Percentiles rank a stretch among this genome's conserved stretches.
phyloP scores from a whole-genome alignment of 2,329 filamentous ascomycete genomes.

The Ophiocordyceps camponoti-floridani region DNA sequence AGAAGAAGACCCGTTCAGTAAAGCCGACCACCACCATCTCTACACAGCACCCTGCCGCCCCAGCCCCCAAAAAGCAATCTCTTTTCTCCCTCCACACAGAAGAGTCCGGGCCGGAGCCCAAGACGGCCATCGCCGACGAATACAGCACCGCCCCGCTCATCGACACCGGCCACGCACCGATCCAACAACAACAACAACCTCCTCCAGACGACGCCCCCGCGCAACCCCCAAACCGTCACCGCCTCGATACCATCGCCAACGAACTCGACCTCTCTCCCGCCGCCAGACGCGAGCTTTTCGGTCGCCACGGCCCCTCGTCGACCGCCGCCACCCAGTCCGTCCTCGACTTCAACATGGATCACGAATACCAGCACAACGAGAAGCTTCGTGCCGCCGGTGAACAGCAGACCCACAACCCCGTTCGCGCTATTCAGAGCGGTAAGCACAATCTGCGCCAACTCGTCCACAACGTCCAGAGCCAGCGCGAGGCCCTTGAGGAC shows the following conservation, averaged over 20 bases:
- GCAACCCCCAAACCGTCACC: conserved; percentile 14
- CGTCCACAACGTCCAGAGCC: conserved; percentile 63
- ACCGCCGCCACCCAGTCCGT: conserved; percentile 32
- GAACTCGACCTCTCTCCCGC: conserved; percentile 64
- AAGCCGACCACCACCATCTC: conserved; percentile 3
- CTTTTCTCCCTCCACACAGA: conserved; percentile 45
- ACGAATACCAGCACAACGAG: conserved; percentile 77
- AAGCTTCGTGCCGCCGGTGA: conserved; percentile 51
- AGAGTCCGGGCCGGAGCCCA: conserved; percentile 16
- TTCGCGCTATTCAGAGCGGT: conserved; percentile 62
- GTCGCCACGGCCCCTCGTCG: conserved; percentile 33
- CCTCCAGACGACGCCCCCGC: conserved; percentile 11
- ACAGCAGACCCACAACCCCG: conserved; percentile 59
- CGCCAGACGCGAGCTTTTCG: conserved; percentile 70
- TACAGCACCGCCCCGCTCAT: conserved; percentile 34
- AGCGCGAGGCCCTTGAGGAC: conserved; percentile 79
- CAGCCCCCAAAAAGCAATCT: conserved; percentile 37
- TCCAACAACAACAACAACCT: neutral
- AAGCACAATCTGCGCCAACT: conserved; percentile 84
- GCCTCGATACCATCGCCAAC: conserved; percentile 53
- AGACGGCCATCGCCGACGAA: conserved; percentile 7
- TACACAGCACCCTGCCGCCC: conserved; percentile 3
- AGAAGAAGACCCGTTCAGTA: conserved; percentile 35
- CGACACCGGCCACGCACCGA: conserved; percentile 7
- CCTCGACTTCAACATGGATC: conserved; percentile 76